Evolutionary conservation across 1,284 basidiomycete genomes (phyloP).

Genomic region (Cryptococcus hybrid): DNA sequence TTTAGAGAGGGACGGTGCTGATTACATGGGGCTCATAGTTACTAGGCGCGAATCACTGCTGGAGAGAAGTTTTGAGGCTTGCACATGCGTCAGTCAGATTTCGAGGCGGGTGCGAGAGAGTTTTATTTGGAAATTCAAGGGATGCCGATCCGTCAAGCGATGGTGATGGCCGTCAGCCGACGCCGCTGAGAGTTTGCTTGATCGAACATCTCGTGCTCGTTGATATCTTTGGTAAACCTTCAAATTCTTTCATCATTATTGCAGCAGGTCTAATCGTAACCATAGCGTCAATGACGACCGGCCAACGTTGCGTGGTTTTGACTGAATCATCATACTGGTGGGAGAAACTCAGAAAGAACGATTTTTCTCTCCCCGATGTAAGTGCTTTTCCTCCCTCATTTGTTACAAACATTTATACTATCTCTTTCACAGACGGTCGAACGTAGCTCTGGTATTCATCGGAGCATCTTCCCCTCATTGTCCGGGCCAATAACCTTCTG

Average conservation of each 20-base stretch:
- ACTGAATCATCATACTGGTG: slow-evolving; percentile 29
- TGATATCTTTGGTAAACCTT: slow-evolving; percentile 25
- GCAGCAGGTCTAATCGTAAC: background rate
- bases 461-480: slow-evolving; percentile 20
- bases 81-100: slow-evolving; percentile 23
- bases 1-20: background rate
- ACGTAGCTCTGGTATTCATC: slow-evolving; percentile 27
- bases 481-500: slow-evolving; percentile 5
- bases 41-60: slow-evolving; percentile 27
- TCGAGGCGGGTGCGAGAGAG: slow-evolving; percentile 30
- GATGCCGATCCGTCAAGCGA: background rate
- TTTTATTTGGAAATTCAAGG: slow-evolving; percentile 21
- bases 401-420: background rate
- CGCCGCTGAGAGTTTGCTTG: slow-evolving; percentile 19
- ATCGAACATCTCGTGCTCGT: slow-evolving; percentile 33
- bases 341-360: slow-evolving; percentile 20
- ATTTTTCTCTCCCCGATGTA: slow-evolving; percentile 8
- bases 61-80: slow-evolving; percentile 33
- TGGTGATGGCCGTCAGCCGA: background rate
- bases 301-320: slow-evolving; percentile 18
- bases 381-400: background rate
- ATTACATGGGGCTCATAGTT: slow-evolving; percentile 13
- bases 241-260: background rate
- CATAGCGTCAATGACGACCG: slow-evolving; percentile 23
- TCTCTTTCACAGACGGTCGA: slow-evolving; percentile 20